Percentiles rank a stretch among this genome's conserved stretches.
Conservation (phyloP, 139 green algal genomes). For the Dunaliella primolecta region DNA sequence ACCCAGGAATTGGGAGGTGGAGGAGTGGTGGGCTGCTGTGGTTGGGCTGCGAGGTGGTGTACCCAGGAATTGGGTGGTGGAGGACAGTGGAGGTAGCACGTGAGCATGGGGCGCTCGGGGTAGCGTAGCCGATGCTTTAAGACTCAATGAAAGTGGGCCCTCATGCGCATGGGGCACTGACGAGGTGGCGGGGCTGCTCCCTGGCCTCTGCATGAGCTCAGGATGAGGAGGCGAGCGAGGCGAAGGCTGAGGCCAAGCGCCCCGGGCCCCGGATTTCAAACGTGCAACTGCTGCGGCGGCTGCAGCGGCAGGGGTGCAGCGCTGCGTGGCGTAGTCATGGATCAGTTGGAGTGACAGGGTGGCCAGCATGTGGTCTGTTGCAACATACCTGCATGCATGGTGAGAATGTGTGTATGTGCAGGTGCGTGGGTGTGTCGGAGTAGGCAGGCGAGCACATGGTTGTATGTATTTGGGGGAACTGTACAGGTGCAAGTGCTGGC, state of each 20-base stretch:
- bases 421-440: too few species aligned
- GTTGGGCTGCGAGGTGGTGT: too few species aligned
- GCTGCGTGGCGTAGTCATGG: conserved; percentile 3
- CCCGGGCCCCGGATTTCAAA: not conserved
- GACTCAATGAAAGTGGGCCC: too few species aligned
- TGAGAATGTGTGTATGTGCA: not conserved
- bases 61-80: too few species aligned
- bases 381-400: not conserved
- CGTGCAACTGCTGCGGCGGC: not conserved
- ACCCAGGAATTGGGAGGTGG: too few species aligned
- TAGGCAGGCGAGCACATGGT: too few species aligned
- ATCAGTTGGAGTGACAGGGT: not conserved
- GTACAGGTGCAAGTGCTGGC: too few species aligned
- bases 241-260: not conserved
- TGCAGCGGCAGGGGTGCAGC: not conserved
- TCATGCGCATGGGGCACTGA: not conserved
- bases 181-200: not conserved
- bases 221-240: not conserved
- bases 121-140: too few species aligned
- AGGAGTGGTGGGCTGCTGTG: not conserved
- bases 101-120: too few species aligned
- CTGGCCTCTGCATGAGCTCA: not conserved
- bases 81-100: too few species aligned
- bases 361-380: not conserved
- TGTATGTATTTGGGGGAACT: too few species aligned